Evolutionary conservation across 345 rosid genomes (phyloP).

Genomic region (Lumnitzera littorea): DNA sequence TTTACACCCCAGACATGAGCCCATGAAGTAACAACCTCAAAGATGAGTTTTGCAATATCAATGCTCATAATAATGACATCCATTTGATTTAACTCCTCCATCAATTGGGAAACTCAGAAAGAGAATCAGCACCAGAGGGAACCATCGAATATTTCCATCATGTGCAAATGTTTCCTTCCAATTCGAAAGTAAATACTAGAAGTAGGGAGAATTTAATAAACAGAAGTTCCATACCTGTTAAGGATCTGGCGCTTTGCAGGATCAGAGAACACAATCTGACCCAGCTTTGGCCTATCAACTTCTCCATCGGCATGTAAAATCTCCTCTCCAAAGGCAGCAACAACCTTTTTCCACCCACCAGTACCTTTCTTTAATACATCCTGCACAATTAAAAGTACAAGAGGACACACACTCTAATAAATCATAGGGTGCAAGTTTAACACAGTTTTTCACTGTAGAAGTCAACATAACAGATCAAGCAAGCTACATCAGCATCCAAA

Average conservation of each 20-base stretch:
- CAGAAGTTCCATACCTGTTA: conserved; percentile 37
- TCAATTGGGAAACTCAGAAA: no score
- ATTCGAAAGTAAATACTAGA: background rate
- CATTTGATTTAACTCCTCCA: no score
- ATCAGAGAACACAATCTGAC: conserved; percentile 80
- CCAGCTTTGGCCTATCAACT: conserved; percentile 65
- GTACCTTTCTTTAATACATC: conserved; percentile 59
- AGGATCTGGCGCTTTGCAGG: conserved; percentile 70
- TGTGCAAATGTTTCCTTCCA: no score
- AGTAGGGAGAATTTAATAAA: background rate
- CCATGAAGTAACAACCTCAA: no score
- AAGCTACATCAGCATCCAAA: no score
- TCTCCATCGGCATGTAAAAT: conserved; percentile 50
- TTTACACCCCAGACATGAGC: no score
- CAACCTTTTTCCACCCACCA: conserved; percentile 54
- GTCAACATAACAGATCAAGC: background rate
- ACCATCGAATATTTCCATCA: no score
- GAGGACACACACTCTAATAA: background rate
- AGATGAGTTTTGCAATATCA: no score
- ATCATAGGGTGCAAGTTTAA: background rate
- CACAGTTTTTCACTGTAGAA: background rate
- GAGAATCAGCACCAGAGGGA: no score
- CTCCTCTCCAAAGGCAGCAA: conserved; percentile 53
- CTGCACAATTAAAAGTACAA: conserved; percentile 17
- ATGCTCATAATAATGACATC: no score